Conservation (phyloP, 495 filamentous ascomycete genomes). For the Halenospora varia region DNA sequence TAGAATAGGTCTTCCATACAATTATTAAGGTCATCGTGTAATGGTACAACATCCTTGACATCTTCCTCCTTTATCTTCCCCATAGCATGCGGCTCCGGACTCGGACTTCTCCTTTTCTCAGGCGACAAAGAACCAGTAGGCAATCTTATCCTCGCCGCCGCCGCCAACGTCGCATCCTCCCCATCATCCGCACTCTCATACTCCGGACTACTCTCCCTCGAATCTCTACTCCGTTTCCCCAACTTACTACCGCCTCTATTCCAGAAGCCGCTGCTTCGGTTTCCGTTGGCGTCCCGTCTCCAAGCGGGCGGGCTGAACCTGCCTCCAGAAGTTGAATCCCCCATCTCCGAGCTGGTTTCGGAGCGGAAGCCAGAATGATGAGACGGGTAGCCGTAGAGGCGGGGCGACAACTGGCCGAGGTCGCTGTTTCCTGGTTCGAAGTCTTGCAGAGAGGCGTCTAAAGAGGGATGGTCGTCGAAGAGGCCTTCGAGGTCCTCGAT, state of each 20-base stretch:
- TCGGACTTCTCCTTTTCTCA: constrained; percentile 45
- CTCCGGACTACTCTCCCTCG: constrained; percentile 25
- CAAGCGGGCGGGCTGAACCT: constrained; percentile 54
- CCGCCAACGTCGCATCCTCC: constrained; percentile 39
- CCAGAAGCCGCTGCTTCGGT: constrained; percentile 52
- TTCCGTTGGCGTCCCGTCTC: constrained; percentile 46
- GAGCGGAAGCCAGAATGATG: constrained; percentile 76
- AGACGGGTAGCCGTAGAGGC: constrained; percentile 60
- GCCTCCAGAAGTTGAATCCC: constrained; percentile 39
- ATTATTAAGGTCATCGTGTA: constrained; percentile 24
- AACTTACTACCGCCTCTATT: constrained; percentile 33
- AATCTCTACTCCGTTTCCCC: constrained; percentile 22
- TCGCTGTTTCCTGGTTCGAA: constrained; percentile 57
- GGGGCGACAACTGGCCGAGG: constrained; percentile 29
- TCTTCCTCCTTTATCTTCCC: constrained; percentile 16
- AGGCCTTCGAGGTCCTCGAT: constrained; percentile 25
- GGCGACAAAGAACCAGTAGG: constrained; percentile 47
- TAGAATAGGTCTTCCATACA: constrained; percentile 18
- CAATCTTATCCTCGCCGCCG: constrained; percentile 45
- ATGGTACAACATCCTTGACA: constrained; percentile 3
- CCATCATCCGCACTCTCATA: constrained; percentile 27
- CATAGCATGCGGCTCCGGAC: constrained; percentile 28
- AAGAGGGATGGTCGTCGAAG: constrained; percentile 64
- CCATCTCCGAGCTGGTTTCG: constrained; percentile 50
- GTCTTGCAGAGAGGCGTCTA: constrained; percentile 73